Base-by-base conservation (phyloP, 495 filamentous ascomycete species). In the Neurospora tetraspora region DNA sequence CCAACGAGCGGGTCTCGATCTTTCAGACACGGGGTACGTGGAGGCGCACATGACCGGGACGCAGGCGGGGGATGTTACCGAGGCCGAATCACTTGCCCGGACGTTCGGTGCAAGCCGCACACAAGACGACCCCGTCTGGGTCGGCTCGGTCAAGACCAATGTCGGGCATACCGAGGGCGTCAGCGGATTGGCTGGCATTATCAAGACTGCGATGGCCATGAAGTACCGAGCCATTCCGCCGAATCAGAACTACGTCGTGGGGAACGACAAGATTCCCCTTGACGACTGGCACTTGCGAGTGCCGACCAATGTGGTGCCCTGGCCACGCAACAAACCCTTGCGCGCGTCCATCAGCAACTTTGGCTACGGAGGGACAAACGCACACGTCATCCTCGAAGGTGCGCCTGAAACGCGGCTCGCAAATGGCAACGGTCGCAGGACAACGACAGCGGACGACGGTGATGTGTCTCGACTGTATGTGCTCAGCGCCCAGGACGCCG, bases 61-160 rank as follows among this genome's bases (percentile, higher is more conserved):
- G 4, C 80, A 75, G 18, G 83, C 81, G 1, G 88, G 88, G 8
- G 89, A 90, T 73, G 87, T 86, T 1, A 74, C 82, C 16, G 85
- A 88, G 76, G 43, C 70, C 9, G 70, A 71, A n/a, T 31, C 70
- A 18, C 38, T 71, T 12, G 39, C 70, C 36, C 23, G 42, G 8
- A 61, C 70, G n/a, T 71, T 38, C 40, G 42, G 39, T 36, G 36
- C 9, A 40, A 38, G 37, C 69, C 31, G 69, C 34, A 39, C n/a
- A 16, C 18, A 18, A 14, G 37, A 37, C 37, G 69, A 70, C 27
- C 69, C 69, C 34, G 36, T 81, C 14, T 75, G 72, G n/a, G 76
- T 86, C 12, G 86, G 85, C 10, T 78, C 80, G 59, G 76, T 84
- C 7, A 87, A 86, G 69, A 79, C 81, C 2, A 84, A 85, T 70